A percentile compares a stretch with the other conserved stretches of the same genome.
These are phyloP conservation scores for Penicillium paneum DNA, from an alignment of 2,329 filamentous ascomycete species.

Conservation along the genomic window DNA sequence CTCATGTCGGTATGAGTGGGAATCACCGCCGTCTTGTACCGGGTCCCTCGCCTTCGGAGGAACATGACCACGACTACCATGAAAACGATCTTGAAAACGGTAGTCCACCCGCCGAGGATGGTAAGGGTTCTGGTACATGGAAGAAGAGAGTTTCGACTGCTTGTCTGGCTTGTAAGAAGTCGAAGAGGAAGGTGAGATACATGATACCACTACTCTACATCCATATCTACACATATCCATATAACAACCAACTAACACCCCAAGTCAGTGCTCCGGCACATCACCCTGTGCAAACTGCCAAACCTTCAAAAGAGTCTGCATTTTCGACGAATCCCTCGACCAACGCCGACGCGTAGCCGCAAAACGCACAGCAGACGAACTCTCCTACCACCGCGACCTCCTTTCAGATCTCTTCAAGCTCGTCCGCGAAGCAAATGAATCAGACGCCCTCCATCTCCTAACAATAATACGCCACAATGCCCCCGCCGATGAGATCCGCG, in stretches of 20 bases:
- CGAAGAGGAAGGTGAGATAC: constrained; percentile 36
- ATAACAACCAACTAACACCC: neutral
- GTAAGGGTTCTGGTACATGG: constrained; percentile 15
- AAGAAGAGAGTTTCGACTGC: constrained; percentile 42
- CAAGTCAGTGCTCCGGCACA: constrained; percentile 36
- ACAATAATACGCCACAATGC: constrained; percentile 38
- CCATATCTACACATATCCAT: neutral
- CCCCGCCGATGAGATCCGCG: constrained; percentile 35
- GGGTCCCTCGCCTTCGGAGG: constrained; percentile 21
- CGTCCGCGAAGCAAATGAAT: constrained; percentile 34
- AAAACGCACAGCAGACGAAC: constrained; percentile 41
- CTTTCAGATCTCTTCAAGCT: constrained; percentile 37
- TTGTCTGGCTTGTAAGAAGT: constrained; percentile 42
- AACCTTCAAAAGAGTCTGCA: constrained; percentile 36
- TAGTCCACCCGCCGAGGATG: constrained; percentile 11
- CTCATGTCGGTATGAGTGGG: constrained; percentile 17
- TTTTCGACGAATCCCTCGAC: constrained; percentile 61
- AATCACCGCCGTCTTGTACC: constrained; percentile 26
- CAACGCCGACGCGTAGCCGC: constrained; percentile 45
- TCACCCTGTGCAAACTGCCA: constrained; percentile 41
- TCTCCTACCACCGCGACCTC: constrained; percentile 40
- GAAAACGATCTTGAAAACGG: constrained; percentile 5
- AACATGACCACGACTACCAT: neutral
- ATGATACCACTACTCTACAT: neutral
- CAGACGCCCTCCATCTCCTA: constrained; percentile 29